Evolutionary conservation across 2,329 filamentous ascomycete species (phyloP).

Genomic region (Lasiodiplodia sp.): DNA sequence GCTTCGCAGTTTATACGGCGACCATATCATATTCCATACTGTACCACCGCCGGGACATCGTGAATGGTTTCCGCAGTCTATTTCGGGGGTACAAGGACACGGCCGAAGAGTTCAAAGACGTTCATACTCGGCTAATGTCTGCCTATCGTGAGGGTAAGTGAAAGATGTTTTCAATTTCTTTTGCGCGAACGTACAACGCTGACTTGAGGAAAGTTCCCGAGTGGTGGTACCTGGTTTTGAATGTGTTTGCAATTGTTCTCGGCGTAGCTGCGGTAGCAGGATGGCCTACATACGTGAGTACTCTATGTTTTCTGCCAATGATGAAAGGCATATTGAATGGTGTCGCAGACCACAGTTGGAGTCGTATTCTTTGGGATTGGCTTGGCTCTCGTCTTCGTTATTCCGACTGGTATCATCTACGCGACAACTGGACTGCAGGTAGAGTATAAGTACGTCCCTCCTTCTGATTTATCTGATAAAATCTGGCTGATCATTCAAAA

Average conservation of each 20-base stretch:
- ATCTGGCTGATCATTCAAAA: slow-evolving; percentile 33
- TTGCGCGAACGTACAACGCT: not conserved
- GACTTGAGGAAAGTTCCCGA: slow-evolving; percentile 36
- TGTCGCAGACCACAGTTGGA: slow-evolving; percentile 51
- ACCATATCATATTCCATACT: slow-evolving; percentile 46
- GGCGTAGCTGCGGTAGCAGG: slow-evolving; percentile 58
- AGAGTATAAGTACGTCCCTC: slow-evolving; percentile 42
- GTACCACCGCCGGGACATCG: slow-evolving; percentile 43
- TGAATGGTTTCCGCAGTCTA: not conserved
- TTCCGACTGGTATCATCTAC: slow-evolving; percentile 62
- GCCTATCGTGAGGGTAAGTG: slow-evolving; percentile 38
- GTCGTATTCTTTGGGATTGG: slow-evolving; percentile 61
- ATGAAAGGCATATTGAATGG: not conserved
- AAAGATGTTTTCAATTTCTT: not conserved
- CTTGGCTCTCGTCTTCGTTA: slow-evolving; percentile 60
- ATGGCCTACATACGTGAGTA: slow-evolving; percentile 55
- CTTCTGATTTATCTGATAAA: too few relatives aligned
- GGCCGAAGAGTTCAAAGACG: slow-evolving; percentile 35
- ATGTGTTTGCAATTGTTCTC: slow-evolving; percentile 56
- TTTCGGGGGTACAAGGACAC: slow-evolving; percentile 40
- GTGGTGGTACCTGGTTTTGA: slow-evolving; percentile 58
- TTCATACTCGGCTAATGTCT: slow-evolving; percentile 44
- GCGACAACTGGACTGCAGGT: slow-evolving; percentile 63
- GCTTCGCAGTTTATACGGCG: slow-evolving; percentile 48
- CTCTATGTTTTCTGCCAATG: too few relatives aligned